phyloP scores from a whole-genome alignment of 2,329 filamentous ascomycete species.

The Onygena corvina region DNA sequence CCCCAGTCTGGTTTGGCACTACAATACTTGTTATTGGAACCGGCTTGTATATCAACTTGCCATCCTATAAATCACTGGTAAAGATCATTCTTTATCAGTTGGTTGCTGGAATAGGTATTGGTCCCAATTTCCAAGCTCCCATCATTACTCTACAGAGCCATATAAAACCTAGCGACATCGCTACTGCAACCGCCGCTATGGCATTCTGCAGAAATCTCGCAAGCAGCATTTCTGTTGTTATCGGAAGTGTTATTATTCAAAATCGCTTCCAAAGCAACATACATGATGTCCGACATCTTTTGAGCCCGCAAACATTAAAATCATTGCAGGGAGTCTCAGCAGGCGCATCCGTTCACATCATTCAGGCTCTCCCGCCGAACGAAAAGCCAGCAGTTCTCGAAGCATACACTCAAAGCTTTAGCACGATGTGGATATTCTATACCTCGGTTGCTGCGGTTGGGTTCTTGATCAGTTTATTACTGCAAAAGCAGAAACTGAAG shows the following conservation, averaged over 20 bases:
- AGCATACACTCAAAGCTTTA: constrained; percentile 34
- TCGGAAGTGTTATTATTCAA: constrained; percentile 43
- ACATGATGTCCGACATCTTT: not conserved
- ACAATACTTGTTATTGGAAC: constrained; percentile 42
- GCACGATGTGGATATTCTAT: constrained; percentile 43
- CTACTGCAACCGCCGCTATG: constrained; percentile 51
- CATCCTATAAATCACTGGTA: constrained; percentile 41
- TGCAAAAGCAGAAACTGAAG: constrained; percentile 29
- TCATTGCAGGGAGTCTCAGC: constrained; percentile 20
- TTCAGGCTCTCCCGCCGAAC: constrained; percentile 23
- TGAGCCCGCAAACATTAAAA: constrained; percentile 6
- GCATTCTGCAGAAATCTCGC: constrained; percentile 48
- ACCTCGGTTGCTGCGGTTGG: constrained; percentile 28
- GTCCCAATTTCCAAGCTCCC: constrained; percentile 51
- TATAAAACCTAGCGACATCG: constrained; percentile 49
- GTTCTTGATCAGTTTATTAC: constrained; percentile 30
- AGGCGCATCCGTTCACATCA: constrained; percentile 25
- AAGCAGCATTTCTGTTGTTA: constrained; percentile 46
- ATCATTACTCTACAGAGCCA: constrained; percentile 53
- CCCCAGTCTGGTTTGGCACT: constrained; percentile 37
- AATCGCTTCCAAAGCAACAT: constrained; percentile 23
- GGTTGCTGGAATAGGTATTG: constrained; percentile 46
- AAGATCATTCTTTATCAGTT: constrained; percentile 45
- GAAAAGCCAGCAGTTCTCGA: constrained; percentile 31
- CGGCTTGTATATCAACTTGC: constrained; percentile 51